phyloP scores from a whole-genome alignment of 1,284 basidiomycete genomes.

The Irpex lacteus region DNA sequence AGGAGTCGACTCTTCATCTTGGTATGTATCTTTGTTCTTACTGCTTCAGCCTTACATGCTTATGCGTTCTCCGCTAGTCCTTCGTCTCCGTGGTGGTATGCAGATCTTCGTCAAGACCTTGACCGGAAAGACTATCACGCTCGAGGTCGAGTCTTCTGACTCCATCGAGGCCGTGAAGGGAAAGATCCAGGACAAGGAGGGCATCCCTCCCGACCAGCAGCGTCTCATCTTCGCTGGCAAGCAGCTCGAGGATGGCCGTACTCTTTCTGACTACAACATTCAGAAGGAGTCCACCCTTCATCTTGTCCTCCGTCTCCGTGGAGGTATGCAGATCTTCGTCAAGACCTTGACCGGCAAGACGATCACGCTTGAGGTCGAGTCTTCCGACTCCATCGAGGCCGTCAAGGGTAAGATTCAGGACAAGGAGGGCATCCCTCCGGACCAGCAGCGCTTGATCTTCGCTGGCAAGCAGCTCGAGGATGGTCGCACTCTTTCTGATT shows the following conservation, averaged over 20 bases:
- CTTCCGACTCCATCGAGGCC: too few relatives aligned
- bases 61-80: slow-evolving; percentile 11
- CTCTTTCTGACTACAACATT: slow-evolving; percentile 22
- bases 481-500: slow-evolving; percentile 21
- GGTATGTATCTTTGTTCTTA: too few relatives aligned
- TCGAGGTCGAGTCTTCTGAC: too few relatives aligned
- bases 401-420: too few relatives aligned
- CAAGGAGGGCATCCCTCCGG: too few relatives aligned
- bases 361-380: slow-evolving; percentile 22
- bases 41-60: too few relatives aligned
- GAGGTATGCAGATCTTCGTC: slow-evolving; percentile 24
- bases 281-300: slow-evolving; percentile 23
- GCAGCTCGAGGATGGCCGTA: slow-evolving; percentile 22
- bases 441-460: slow-evolving; percentile 21
- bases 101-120: slow-evolving; percentile 24
- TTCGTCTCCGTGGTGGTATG: slow-evolving; percentile 24
- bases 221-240: slow-evolving; percentile 22
- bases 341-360: slow-evolving; percentile 23
- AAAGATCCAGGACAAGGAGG: too few relatives aligned
- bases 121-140: slow-evolving; percentile 22
- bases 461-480: slow-evolving; percentile 23
- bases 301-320: slow-evolving; percentile 40
- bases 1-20: too few relatives aligned
- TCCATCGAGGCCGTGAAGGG: too few relatives aligned
- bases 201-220: slow-evolving; percentile 22